Percentiles rank a stretch among this genome's conserved stretches.
Evolutionary conservation across 495 filamentous ascomycete genomes (phyloP).

Genomic region (Wilcoxina mikolae): DNA sequence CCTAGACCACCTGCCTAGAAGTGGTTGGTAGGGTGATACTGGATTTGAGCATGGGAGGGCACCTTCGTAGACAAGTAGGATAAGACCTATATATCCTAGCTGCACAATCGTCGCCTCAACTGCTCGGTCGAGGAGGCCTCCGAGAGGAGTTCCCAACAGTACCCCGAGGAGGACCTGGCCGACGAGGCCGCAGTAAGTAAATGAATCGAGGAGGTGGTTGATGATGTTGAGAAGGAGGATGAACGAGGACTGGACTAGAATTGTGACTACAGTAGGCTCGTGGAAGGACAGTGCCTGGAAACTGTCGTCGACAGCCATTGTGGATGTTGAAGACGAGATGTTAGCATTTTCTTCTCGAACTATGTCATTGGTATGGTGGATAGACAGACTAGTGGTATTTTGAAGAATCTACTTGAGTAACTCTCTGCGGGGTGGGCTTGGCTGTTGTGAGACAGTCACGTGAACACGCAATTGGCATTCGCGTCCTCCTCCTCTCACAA

Average conservation of each 20-base stretch:
- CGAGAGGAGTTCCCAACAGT: conserved; percentile 50
- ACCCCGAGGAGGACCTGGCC: conserved; percentile 62
- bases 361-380: too few species aligned
- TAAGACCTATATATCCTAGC: conserved; percentile 62
- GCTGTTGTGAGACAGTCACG: too few species aligned
- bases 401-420: too few species aligned
- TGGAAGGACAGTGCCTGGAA: conserved; percentile 38
- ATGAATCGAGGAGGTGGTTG: conserved; percentile 43
- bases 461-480: too few species aligned
- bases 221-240: conserved; percentile 49
- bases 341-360: too few species aligned
- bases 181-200: conserved; percentile 56
- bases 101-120: conserved; percentile 46
- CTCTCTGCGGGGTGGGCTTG: too few species aligned
- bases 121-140: conserved; percentile 36
- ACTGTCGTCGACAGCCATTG: too few species aligned
- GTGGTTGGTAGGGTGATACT: background rate
- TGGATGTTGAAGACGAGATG: too few species aligned
- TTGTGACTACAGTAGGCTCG: conserved; percentile 42
- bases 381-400: too few species aligned
- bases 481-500: too few species aligned
- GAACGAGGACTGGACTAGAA: conserved; percentile 50
- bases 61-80: conserved; percentile 63
- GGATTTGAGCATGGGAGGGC: background rate
- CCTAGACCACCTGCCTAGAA: conserved; percentile 45